Evolutionary conservation across 345 rosid species (phyloP), one percentile per base, ranked within the genome.

Genomic region (Punica granatum): DNA sequence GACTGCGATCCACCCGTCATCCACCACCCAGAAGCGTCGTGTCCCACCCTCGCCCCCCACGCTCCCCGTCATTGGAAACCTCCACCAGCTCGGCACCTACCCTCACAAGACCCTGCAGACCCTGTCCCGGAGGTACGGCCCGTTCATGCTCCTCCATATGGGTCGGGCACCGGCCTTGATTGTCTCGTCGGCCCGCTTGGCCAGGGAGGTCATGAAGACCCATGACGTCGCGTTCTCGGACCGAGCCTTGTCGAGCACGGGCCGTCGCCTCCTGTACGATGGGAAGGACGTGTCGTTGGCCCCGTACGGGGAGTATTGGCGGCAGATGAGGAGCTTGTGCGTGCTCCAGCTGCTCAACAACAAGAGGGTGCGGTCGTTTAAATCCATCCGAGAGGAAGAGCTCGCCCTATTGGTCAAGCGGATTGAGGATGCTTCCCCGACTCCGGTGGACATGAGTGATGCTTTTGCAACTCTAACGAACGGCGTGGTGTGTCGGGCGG

Each of bases 281-380:
- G 44, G 63, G 23, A 76, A 77, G 30, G 87, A 86, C 58, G 30
- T 85, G 21, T 36, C 85, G 0, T 4, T 30, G 2, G 83, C 90
- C 1, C 83, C 87, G 0, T 85, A 88, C 30, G 88, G 90, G 14
- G 89, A 90, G 66, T 86, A 88, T 44, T 88, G 94, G 97, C 78
- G 92, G 62, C 86, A 86, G 61, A 73, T 85, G 68, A 88, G 76
- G 73, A 81, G 85, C 65, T 41, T 84, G 3, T 76, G 82, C 42
- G 77, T 83, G 14, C 49, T 79, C 3, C 83, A 81, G 48, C 80
- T 90, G 43, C 73, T 88, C 7, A 88, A 80, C 76, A 76, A 60
- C 70, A 83, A 66, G 67, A 84, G 77, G 69, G 88, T 86, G 4
- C 76, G 72, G 0, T 70, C 85, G 2, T 84, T 81, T 58, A 67